phyloP scores from a whole-genome alignment of 1,139 yeast species.

The Blastobotrys buckinghamii region DNA sequence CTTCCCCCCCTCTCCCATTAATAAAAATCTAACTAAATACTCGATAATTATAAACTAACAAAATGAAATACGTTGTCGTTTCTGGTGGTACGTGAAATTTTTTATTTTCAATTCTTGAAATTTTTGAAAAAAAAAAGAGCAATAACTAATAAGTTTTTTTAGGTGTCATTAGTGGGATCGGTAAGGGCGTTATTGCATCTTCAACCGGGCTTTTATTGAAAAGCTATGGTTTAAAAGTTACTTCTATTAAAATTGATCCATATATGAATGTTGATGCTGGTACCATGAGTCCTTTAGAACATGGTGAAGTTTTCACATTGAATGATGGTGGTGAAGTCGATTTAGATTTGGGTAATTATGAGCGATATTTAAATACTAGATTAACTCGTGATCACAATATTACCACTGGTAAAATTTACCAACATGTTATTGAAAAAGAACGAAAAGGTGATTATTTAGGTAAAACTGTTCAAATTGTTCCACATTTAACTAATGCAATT shows the following conservation, averaged over 20 bases:
- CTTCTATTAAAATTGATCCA: slow-evolving; percentile 97
- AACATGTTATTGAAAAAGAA: slow-evolving; percentile 89
- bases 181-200: slow-evolving; percentile 96
- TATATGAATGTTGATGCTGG: slow-evolving; percentile 99
- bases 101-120: neutral
- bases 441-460: slow-evolving; percentile 97
- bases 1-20: slow-evolving; percentile 8
- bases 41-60: neutral
- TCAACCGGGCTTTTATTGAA: slow-evolving; percentile 93
- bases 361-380: slow-evolving; percentile 89
- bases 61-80: slow-evolving; percentile 97
- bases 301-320: slow-evolving; percentile 96
- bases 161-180: slow-evolving; percentile 98
- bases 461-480: slow-evolving; percentile 99
- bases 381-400: slow-evolving; percentile 91
- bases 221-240: slow-evolving; percentile 89
- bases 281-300: slow-evolving; percentile 98
- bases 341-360: slow-evolving; percentile 95
- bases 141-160: slow-evolving; percentile 25
- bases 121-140: neutral
- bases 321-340: slow-evolving; percentile 99
- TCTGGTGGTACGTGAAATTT: slow-evolving; percentile 84
- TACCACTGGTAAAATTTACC: slow-evolving; percentile 96
- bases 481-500: slow-evolving; percentile 93
- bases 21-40: slow-evolving; percentile 1